A percentile compares a stretch with the other conserved stretches of the same genome.
Evolutionary conservation across 495 filamentous ascomycete genomes (phyloP).

Genomic region (Clavariopsis aquatica): DNA sequence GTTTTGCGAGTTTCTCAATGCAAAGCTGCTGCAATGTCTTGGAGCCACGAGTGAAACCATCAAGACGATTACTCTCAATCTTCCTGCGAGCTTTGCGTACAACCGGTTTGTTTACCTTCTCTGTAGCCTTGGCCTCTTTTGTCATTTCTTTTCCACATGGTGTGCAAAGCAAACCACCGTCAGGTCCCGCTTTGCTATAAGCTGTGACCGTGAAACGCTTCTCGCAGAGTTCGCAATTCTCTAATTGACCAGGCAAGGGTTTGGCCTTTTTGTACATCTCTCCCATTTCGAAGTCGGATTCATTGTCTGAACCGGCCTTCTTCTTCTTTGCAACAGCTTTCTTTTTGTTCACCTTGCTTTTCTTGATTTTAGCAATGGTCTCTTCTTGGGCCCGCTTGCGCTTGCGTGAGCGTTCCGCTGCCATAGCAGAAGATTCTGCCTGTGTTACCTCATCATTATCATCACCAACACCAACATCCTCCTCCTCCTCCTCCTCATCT

Average conservation of each 20-base stretch:
- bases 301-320: conserved; percentile 46
- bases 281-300: conserved; percentile 53
- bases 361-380: conserved; percentile 73
- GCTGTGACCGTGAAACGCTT: conserved; percentile 93
- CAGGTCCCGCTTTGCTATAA: conserved; percentile 78
- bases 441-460: conserved; percentile 37
- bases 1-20: conserved; percentile 79
- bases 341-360: conserved; percentile 67
- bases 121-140: conserved; percentile 58
- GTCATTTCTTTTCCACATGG: conserved; percentile 79
- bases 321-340: conserved; percentile 53
- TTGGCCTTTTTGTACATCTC: conserved; percentile 62
- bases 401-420: conserved; percentile 61
- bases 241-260: conserved; percentile 81
- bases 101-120: conserved; percentile 57
- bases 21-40: conserved; percentile 75
- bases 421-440: conserved; percentile 49
- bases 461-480: too few species aligned
- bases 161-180: conserved; percentile 79
- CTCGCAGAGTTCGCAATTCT: conserved; percentile 80
- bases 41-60: conserved; percentile 70
- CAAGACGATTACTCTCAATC: conserved; percentile 74
- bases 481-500: too few species aligned
- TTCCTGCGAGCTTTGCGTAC: conserved; percentile 63
- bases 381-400: conserved; percentile 63